A percentile compares a stretch with the other conserved stretches of the same genome.
Evolutionary conservation across 1,139 yeast genomes (phyloP).

Genomic region (Protomyces macrosporus): DNA sequence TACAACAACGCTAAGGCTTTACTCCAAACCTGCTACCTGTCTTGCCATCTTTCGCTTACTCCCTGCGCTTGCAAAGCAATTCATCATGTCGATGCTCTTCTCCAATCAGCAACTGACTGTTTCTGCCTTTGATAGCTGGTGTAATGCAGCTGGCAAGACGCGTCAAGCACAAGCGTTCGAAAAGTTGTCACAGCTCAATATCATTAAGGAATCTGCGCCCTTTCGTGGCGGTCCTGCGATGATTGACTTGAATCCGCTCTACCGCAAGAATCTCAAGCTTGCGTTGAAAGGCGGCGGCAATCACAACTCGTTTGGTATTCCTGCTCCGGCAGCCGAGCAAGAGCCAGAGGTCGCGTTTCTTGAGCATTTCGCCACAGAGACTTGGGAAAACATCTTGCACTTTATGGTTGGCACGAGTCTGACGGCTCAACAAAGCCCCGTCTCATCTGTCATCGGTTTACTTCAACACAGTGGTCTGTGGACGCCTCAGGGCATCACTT

Average conservation of each 20-base stretch:
- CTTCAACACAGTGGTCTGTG: constrained; percentile 69
- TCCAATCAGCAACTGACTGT: constrained; percentile 67
- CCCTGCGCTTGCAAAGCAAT: constrained; percentile 84
- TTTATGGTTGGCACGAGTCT: constrained; percentile 84
- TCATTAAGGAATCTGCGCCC: constrained; percentile 27
- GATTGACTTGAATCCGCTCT: constrained; percentile 63
- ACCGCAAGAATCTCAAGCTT: constrained; percentile 67
- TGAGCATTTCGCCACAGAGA: constrained; percentile 72
- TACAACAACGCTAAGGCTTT: constrained; percentile 70
- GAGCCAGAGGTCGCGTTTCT: constrained; percentile 59
- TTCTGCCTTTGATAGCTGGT: constrained; percentile 69
- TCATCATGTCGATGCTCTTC: constrained; percentile 81
- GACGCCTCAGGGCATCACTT: constrained; percentile 76
- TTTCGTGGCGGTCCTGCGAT: constrained; percentile 34
- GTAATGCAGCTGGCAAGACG: constrained; percentile 51
- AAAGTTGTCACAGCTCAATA: constrained; percentile 67
- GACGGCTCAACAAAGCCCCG: constrained; percentile 43
- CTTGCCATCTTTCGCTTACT: constrained; percentile 80
- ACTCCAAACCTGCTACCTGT: constrained; percentile 84
- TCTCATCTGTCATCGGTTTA: constrained; percentile 41
- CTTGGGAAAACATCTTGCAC: constrained; percentile 94
- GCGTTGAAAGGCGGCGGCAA: constrained; percentile 74
- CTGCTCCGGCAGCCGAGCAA: constrained; percentile 49
- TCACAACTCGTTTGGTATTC: constrained; percentile 52
- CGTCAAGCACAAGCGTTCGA: constrained; percentile 62